Percentiles rank a stretch among this genome's conserved stretches.
phyloP scores from a whole-genome alignment of 1,284 basidiomycete genomes.

The Pholiota adiposa region DNA sequence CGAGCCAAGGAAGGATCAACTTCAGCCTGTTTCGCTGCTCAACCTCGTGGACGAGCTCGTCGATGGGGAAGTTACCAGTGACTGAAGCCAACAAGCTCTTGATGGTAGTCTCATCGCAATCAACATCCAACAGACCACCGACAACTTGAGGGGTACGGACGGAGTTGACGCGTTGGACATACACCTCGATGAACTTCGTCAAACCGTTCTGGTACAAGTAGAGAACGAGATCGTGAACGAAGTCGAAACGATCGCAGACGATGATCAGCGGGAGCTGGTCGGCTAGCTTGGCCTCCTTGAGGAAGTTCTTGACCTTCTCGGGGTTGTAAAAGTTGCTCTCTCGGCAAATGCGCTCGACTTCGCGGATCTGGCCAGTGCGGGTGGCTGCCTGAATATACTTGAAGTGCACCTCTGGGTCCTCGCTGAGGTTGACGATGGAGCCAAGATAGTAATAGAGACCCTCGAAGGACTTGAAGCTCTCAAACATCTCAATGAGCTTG shows the following conservation, averaged over 20 bases:
- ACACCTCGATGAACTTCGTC: constrained; percentile 98
- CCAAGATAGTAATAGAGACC: constrained; percentile 89
- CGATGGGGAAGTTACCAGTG: constrained; percentile 96
- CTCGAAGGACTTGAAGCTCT: constrained; percentile 98
- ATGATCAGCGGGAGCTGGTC: constrained; percentile 99
- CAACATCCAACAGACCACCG: constrained; percentile 96
- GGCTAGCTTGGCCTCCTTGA: constrained; percentile 96
- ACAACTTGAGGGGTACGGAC: constrained; percentile 98
- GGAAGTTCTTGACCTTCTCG: constrained; percentile 99
- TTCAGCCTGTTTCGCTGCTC: constrained; percentile 97
- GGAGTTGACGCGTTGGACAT: constrained; percentile 98
- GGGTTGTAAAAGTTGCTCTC: constrained; percentile 99
- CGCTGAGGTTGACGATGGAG: constrained; percentile 95
- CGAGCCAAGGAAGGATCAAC: constrained; percentile 96
- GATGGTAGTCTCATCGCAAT: constrained; percentile 97
- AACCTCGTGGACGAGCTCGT: constrained; percentile 97
- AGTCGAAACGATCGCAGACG: constrained; percentile 99
- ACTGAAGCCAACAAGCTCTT: constrained; percentile 94
- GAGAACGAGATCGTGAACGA: constrained; percentile 98
- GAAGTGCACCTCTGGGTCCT: constrained; percentile 98
- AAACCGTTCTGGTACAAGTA: constrained; percentile 99
- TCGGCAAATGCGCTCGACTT: constrained; percentile 98
- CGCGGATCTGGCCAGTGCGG: constrained; percentile 96
- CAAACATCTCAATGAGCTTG: constrained; percentile 99
- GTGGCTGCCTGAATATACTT: constrained; percentile 99